Evolutionary conservation across 176 grass and related monocot species (phyloP), one percentile per base, ranked within the genome.

Genomic region (Carex pumila): DNA sequence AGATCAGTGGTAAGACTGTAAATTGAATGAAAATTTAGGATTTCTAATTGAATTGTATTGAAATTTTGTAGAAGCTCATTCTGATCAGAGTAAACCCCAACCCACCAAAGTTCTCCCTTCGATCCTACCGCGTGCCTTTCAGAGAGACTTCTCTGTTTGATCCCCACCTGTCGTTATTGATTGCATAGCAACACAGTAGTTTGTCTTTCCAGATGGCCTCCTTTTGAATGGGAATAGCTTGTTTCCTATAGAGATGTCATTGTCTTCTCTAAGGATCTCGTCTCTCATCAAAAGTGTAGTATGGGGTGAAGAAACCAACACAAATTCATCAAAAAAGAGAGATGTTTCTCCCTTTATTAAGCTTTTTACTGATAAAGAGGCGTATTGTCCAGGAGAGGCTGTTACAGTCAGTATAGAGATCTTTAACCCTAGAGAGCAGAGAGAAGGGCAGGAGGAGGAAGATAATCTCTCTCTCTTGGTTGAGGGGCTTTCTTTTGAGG

Each of bases 361-460:
- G 47, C 86, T 99, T 21, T 92, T 84, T 72, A 90, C 93, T 54
- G 93, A 99, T 68, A 99, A 93, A 73, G 96, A 99, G 60, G 89
- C 81, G 41, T 99, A 95, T 56, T 87, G 91, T 22, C 93, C 96
- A 0, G 96, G 96, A 58, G 96, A 95, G 69, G 84, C 79, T 65
- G 86, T 99, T 53, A 93, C 45, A 6, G 85, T 87, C 14, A 95
- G 89, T 63, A 50, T 99, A 84, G 89, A 93, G 60, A 95, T 99
- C 31, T 92, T 29, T 69, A 89, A 53, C 76, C 89, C 84, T 0
- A 29, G 55, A 81, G 80, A 68, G 75, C 68, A 76, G 64, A 65
- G 31, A 85, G 61, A 47, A 72, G 61, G n/a, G 10, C 62, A 31
- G 32, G 57, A 15, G 0, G 65, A 57, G 0, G 86, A 86, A 36